A percentile compares a stretch with the other conserved stretches of the same genome.
These are phyloP conservation scores for Mycena pura DNA, from an alignment of 768 basidiomycete genomes.

Conservation along the genomic window DNA sequence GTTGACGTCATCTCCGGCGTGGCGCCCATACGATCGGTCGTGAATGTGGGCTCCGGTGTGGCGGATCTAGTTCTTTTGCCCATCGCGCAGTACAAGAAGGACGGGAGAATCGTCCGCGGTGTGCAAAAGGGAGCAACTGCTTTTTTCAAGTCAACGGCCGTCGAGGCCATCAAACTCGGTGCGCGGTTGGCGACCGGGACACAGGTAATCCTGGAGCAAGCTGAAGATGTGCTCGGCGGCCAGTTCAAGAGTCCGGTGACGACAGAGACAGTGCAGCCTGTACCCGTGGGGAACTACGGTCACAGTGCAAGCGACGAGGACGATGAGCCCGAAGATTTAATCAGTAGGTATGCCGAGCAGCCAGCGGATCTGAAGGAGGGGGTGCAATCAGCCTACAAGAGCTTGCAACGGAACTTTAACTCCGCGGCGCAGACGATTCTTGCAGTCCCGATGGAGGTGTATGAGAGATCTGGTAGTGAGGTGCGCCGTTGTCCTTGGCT, in stretches of 20 bases:
- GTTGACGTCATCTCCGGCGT: constrained; percentile 97
- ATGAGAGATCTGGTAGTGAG: constrained; percentile 92
- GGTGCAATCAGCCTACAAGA: constrained; percentile 89
- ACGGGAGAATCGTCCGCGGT: constrained; percentile 90
- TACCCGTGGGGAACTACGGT: constrained; percentile 41
- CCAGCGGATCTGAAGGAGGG: constrained; percentile 86
- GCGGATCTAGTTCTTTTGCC: constrained; percentile 96
- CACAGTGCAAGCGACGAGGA: constrained; percentile 47
- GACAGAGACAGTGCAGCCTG: constrained; percentile 67
- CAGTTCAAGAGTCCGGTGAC: constrained; percentile 71
- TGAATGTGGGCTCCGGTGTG: constrained; percentile 96
- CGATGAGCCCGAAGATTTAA: constrained; percentile 58
- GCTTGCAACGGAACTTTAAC: constrained; percentile 83
- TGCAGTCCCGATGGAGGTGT: constrained; percentile 99
- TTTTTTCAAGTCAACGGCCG: constrained; percentile 93
- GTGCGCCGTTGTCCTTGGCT: constrained; percentile 42
- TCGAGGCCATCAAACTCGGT: constrained; percentile 94
- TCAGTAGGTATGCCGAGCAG: constrained; percentile 93
- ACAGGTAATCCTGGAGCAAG: constrained; percentile 95
- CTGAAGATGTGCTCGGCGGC: constrained; percentile 88
- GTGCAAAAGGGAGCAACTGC: constrained; percentile 93
- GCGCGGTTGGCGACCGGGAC: constrained; percentile 95
- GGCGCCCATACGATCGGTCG: constrained; percentile 93
- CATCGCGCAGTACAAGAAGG: constrained; percentile 97
- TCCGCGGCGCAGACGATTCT: constrained; percentile 98